A percentile compares a stretch with the other conserved stretches of the same genome.
Evolutionary conservation across 176 grass and related monocot species (phyloP).

Genomic region (Elaeis guineensis): DNA sequence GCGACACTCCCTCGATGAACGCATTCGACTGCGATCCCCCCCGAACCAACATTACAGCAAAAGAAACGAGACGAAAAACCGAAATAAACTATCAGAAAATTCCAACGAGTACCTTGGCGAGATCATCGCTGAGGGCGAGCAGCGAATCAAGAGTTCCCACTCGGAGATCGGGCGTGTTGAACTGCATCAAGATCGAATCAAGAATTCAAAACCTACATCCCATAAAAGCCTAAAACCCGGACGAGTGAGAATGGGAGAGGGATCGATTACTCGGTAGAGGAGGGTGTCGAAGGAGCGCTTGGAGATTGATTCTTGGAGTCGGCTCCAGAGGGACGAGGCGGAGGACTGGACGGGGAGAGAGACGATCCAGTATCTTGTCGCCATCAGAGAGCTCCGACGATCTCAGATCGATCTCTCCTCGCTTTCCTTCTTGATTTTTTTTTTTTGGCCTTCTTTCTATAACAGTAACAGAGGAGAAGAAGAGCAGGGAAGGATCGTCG

Average conservation of each 20-base stretch:
- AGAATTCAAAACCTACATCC: background rate
- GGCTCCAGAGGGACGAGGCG: constrained; percentile 43
- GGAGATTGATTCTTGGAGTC: constrained; percentile 68
- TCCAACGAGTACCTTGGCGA: constrained; percentile 52
- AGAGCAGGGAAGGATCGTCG: too few relatives aligned
- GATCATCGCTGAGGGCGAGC: constrained; percentile 89
- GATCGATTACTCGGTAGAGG: constrained; percentile 63
- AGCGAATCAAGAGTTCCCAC: constrained; percentile 92
- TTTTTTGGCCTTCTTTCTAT: too few relatives aligned
- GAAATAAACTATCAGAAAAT: background rate
- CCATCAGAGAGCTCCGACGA: constrained; percentile 25
- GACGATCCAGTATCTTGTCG: constrained; percentile 73
- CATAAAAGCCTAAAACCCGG: constrained; percentile 1
- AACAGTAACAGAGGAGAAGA: too few relatives aligned
- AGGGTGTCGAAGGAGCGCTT: constrained; percentile 82
- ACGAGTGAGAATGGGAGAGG: background rate
- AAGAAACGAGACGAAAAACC: background rate
- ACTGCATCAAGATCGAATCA: constrained; percentile 21
- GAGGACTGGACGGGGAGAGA: constrained; percentile 56
- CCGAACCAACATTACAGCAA: background rate
- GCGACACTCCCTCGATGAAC: constrained; percentile 82
- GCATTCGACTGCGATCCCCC: constrained; percentile 52
- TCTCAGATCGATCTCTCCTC: too few relatives aligned
- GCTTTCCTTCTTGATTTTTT: too few relatives aligned
- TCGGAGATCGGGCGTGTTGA: constrained; percentile 76